These are phyloP conservation scores for Herpetospermum pedunculosum DNA, from an alignment of 306 rosid genomes.

Conservation along the genomic window DNA sequence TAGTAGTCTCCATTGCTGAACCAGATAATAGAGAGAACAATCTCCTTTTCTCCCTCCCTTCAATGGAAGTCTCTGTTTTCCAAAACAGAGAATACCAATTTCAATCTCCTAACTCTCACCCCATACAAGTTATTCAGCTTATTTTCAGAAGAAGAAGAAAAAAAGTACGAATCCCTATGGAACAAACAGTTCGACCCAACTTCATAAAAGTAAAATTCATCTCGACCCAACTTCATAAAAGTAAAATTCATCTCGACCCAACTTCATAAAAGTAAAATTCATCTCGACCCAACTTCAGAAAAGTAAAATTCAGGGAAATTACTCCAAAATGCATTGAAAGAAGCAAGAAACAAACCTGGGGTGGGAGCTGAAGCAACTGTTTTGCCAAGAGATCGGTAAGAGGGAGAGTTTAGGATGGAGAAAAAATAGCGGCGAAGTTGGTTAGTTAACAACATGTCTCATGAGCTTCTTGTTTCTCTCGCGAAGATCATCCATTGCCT, in stretches of 20 bases:
- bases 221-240: background rate
- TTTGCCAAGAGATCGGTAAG: background rate
- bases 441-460: constrained; percentile 12
- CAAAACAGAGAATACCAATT: background rate
- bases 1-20: constrained; percentile 33
- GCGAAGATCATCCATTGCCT: background rate
- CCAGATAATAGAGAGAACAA: background rate
- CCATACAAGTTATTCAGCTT: background rate
- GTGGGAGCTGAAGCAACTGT: constrained; percentile 9
- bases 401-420: constrained; percentile 2
- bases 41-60: background rate
- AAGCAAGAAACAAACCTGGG: constrained; percentile 24
- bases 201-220: background rate
- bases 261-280: too few species aligned
- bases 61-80: background rate
- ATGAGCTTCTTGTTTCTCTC: constrained; percentile 4
- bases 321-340: background rate
- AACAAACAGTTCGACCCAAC: background rate
- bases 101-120: background rate
- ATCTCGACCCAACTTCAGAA: too few species aligned
- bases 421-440: constrained; percentile 10
- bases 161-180: background rate
- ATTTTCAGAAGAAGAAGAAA: background rate
- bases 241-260: too few species aligned
- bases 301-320: background rate